phyloP scores from a whole-genome alignment of 2,329 filamentous ascomycete species.

The Aaosphaeria pasadenensis region DNA sequence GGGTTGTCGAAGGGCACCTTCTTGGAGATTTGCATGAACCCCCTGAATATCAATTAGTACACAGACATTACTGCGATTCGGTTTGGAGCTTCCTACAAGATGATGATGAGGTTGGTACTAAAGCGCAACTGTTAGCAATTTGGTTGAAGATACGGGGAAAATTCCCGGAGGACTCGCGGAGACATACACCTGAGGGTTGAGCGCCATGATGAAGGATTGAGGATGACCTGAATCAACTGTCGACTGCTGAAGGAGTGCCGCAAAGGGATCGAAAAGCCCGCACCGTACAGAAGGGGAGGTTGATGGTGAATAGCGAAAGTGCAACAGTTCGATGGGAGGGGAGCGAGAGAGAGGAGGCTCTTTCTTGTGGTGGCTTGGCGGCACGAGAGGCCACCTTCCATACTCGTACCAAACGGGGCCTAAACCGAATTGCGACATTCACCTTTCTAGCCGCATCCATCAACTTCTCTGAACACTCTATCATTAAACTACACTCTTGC shows the following conservation, averaged over 20 bases:
- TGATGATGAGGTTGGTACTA: constrained; percentile 38
- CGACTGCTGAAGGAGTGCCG: too few species aligned
- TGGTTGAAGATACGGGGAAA: background rate
- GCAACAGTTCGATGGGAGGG: background rate
- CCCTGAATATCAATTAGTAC: constrained; percentile 20
- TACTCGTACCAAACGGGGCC: constrained; percentile 2
- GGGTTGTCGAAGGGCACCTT: constrained; percentile 91
- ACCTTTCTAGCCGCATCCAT: background rate
- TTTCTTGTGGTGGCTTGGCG: constrained; percentile 8
- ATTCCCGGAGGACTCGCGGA: background rate
- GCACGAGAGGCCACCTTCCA: constrained; percentile 27
- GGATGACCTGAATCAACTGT: background rate
- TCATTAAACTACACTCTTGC: background rate
- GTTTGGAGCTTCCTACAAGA: constrained; percentile 22
- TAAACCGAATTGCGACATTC: background rate
- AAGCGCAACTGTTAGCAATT: constrained; percentile 21
- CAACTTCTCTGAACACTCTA: background rate
- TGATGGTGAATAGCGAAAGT: constrained; percentile 11
- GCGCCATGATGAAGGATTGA: constrained; percentile 22
- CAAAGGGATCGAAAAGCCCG: too few species aligned
- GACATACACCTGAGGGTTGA: constrained; percentile 38
- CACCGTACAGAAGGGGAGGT: constrained; percentile 5
- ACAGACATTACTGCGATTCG: background rate
- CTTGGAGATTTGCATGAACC: constrained; percentile 98
- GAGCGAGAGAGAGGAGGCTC: too few species aligned